Evolutionary conservation across 2,329 filamentous ascomycete genomes (phyloP), one percentile per base, ranked within the genome.

Genomic region (Cordyceps militaris): DNA sequence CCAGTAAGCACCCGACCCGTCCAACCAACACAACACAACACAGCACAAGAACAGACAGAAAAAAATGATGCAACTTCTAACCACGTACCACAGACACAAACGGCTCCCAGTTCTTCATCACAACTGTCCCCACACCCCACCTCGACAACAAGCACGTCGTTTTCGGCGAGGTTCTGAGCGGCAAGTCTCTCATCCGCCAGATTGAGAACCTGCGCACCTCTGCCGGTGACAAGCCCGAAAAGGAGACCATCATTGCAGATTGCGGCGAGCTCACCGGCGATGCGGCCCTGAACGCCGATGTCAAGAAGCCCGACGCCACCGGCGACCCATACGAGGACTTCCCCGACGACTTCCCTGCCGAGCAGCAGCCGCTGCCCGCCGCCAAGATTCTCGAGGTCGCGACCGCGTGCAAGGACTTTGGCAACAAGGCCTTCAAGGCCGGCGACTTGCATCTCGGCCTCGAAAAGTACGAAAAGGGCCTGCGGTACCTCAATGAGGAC

Each of bases 71-170:
- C 9, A 30, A n/a, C 9, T 19, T 24, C 59, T 61, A 43, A 59
- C 58, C 49, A 64, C 47, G n/a, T 26, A 26, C 2, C 28, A 51
- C 42, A 49, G 87, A 87, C 66, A 96, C 94, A 72, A 99, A 99
- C 71, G 94, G 94, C 68, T 95, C 89, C 52, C 94, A 99, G 70
- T 99, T 99, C 83, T 99, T 99, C 82, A 79, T 97, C 66, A 99
- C 94, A 50, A 97, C 94, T 16, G 90, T 96, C 30, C 81, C 86
- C n/a, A 97, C 94, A 14, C 92, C 91, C 49, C 94, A 97, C 72
- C 83, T 97, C 40, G 92, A 99, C 72, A 85, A 85, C 71, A 99
- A 99, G 80, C 93, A 99, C 75, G 94, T 97, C 48, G 92, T 99
- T 24, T 99, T 97, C 66, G 94, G 94, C 62, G 88, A 97, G 71